Conservation (phyloP, 2,329 filamentous ascomycete genomes). For the Stemphylium beticola region DNA sequence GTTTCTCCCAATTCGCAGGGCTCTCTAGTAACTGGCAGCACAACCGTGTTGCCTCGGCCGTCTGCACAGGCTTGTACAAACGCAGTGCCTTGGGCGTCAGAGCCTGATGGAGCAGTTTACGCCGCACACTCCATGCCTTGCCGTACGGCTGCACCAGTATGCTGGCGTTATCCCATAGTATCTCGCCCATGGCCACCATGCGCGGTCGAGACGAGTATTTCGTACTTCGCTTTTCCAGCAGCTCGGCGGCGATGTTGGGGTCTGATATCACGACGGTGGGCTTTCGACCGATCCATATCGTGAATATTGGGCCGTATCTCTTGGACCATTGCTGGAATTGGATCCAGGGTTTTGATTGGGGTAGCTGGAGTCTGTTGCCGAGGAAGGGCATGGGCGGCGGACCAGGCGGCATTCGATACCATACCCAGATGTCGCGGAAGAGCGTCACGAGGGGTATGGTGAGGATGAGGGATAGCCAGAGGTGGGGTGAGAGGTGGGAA, state of each 20-base stretch:
- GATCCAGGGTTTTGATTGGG: conserved; percentile 44
- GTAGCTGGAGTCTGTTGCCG: conserved; percentile 45
- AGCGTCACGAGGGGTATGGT: conserved; percentile 32
- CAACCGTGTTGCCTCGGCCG: conserved; percentile 57
- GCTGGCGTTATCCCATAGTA: conserved; percentile 53
- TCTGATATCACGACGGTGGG: conserved; percentile 56
- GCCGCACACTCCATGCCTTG: conserved; percentile 54
- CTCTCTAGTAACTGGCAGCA: conserved; percentile 51
- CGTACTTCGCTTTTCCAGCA: conserved; percentile 55
- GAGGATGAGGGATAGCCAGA: conserved; percentile 38
- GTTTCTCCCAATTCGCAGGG: conserved; percentile 53
- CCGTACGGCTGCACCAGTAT: conserved; percentile 58
- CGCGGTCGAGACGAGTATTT: conserved; percentile 55
- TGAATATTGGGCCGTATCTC: conserved; percentile 56
- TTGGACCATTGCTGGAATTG: conserved; percentile 54
- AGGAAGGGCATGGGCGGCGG: conserved; percentile 56
- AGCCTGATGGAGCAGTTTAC: conserved; percentile 49
- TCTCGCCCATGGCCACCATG: conserved; percentile 55
- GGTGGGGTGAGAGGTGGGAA: conserved; percentile 22
- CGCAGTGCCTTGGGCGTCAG: conserved; percentile 54
- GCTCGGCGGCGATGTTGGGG: conserved; percentile 51
- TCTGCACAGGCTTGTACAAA: conserved; percentile 57
- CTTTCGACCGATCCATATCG: conserved; percentile 56
- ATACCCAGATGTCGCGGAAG: conserved; percentile 38
- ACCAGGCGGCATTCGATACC: conserved; percentile 54